Evolutionary conservation across 495 filamentous ascomycete genomes (phyloP), one percentile per base, ranked within the genome.

Genomic region (Apiosordaria backusii): DNA sequence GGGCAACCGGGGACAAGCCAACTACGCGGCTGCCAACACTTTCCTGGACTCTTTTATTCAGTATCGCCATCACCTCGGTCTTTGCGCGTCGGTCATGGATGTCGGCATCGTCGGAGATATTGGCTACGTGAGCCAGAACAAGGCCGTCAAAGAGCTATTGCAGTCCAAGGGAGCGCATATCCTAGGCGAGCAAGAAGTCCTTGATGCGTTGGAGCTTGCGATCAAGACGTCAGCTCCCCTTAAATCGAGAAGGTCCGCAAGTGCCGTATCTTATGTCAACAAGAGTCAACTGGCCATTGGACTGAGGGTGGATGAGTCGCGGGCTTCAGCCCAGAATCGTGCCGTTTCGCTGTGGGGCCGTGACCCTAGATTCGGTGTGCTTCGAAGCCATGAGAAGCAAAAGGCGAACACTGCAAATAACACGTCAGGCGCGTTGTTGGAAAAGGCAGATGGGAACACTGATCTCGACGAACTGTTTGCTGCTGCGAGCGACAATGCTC

Each of bases 21-120:
- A 83, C 5, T 88, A 88, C 68, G 78, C 83, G 9, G 83, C 83
- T 9, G 83, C 81, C 19, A 87, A 86, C 68, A 81, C 83, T 10
- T 88, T 83, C 69, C 74, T 85, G 2, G 84, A 83, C 45, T 78
- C 78, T 3, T 75, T 83, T 57, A 73, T 54, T 22, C 50, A 54
- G 50, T 71, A 62, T 66, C 66, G 65, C 65, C 68, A 57, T 65
- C 65, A 52, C 52, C 70, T 65, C 61, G 67, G 71, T 24, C 50
- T 62, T 18, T 18, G 27, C 21, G 26, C 27, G 25, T 50, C 67
- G 21, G 70, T 70, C 22, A 65, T 74, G 29, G 68, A 72, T 21
- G 61, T 74, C 7, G 69, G 70, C 45, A 70, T 59, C 18, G 70
- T 74, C 1, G 64, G 63, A 0, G 72, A 65, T 21, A 67, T 70